Base-by-base conservation (phyloP, 2,329 filamentous ascomycete genomes). In the Whalleya microplaca region DNA sequence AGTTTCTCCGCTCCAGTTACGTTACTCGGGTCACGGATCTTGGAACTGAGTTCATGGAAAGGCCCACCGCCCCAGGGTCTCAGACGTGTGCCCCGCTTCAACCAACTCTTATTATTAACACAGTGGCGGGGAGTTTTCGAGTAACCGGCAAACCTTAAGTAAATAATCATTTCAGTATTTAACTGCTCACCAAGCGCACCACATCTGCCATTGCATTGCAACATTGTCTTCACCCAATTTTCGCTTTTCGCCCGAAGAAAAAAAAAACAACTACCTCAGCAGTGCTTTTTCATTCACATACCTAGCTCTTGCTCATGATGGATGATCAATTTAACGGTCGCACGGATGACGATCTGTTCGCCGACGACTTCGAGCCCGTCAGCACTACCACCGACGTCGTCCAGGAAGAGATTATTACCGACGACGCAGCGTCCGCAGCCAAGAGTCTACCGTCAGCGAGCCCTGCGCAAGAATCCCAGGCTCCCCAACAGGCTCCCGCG, bases 281-380 rank as follows among this genome's bases (percentile, higher is more conserved):
- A n/a, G n/a, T n/a, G n/a, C n/a, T n/a, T n/a, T n/a, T n/a, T n/a
- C 8, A 16, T 37, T 37, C 14, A n/a, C 14, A 12, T 12, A 6
- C 14, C 14, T 16, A 37, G 9, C 20, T 45, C 9, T 48, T 44
- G 32, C 45, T n/a, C 43, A 51, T 9, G 20, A 85, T 85, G 83
- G 83, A 85, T 20, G 83, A 86, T 62, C 83, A 86, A 66, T 86
- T 85, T 63, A 78, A 80, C 56, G 83, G 83, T 46, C 78, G 84
- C 19, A 86, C 84, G 45, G 84, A 86, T 66, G 84, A 86, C 63
- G 84, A 85, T 66, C 77, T 86, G 56, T 86, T 86, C 67, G 80
- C 81, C 58, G 84, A 86, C 63, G 84, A 86, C 65, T 84, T 86
- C 56, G 84, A 86, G 69, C 83, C 82, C 7, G 77, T 84, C 48